Evolutionary conservation across 257 asterid species (phyloP).

Genomic region (Solanum virginianum): DNA sequence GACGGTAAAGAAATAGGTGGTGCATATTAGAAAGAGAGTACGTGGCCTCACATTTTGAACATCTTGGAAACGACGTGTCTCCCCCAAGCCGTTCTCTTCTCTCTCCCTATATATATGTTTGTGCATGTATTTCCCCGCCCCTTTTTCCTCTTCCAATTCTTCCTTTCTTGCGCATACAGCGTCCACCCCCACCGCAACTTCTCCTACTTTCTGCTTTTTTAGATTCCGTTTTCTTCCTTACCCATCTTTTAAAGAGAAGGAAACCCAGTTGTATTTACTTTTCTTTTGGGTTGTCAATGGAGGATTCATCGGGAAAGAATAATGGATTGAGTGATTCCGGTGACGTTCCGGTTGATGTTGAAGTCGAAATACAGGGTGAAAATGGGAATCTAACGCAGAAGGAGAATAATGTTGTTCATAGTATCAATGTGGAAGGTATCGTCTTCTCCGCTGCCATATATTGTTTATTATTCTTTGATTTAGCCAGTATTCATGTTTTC

Average conservation of each 20-base stretch:
- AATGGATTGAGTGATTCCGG: neutral
- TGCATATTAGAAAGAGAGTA: neutral
- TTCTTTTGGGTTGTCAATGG: neutral
- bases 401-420: neutral
- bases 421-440: neutral
- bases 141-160: neutral
- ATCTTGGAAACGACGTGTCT: constrained; percentile 1
- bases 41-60: neutral
- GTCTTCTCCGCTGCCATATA: neutral
- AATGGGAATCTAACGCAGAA: neutral
- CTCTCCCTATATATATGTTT: neutral
- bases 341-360: constrained; percentile 4
- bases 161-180: neutral
- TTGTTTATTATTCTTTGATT: neutral
- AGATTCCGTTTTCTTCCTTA: neutral
- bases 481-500: neutral
- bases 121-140: neutral
- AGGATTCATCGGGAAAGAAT: neutral
- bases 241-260: neutral
- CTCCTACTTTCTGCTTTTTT: neutral
- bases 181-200: neutral
- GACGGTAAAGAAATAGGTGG: neutral
- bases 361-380: neutral
- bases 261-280: neutral
- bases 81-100: neutral